Conservation (phyloP, 2,329 filamentous ascomycete species). For the Rachicladosporium sp. region DNA sequence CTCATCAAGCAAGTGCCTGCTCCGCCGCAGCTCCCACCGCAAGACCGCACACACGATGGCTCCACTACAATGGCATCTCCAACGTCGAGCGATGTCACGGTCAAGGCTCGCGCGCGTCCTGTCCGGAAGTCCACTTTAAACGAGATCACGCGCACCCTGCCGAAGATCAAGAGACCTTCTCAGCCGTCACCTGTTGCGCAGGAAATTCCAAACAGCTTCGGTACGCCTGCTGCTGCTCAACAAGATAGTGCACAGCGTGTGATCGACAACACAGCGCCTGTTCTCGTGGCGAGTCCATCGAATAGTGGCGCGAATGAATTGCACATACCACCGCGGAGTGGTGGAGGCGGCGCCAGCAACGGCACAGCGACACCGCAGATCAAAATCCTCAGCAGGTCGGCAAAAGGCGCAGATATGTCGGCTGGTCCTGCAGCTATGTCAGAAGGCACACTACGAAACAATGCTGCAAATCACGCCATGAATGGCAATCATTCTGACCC, state of each 20-base stretch:
- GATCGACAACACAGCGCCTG: conserved; percentile 1
- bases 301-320: no score
- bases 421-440: no score
- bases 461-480: no score
- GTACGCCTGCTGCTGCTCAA: conserved; percentile 1
- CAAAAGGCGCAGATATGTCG: no score
- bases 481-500: no score
- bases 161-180: conserved; percentile 11
- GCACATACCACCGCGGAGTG: no score
- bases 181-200: conserved; percentile 3
- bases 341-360: no score
- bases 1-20: conserved; percentile 28
- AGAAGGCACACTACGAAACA: no score
- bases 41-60: conserved; percentile 2
- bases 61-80: conserved; percentile 8
- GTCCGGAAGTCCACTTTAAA: conserved; percentile 16
- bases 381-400: no score
- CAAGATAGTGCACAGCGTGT: conserved; percentile 1
- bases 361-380: no score
- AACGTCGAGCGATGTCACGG: conserved; percentile 10
- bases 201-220: conserved; percentile 8
- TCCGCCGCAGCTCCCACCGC: conserved; percentile 5
- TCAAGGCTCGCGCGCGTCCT: conserved; percentile 8
- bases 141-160: conserved; percentile 23
- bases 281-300: neutral